Conservation (phyloP, 176 grass and related monocot species). For the Themeda triandra region DNA sequence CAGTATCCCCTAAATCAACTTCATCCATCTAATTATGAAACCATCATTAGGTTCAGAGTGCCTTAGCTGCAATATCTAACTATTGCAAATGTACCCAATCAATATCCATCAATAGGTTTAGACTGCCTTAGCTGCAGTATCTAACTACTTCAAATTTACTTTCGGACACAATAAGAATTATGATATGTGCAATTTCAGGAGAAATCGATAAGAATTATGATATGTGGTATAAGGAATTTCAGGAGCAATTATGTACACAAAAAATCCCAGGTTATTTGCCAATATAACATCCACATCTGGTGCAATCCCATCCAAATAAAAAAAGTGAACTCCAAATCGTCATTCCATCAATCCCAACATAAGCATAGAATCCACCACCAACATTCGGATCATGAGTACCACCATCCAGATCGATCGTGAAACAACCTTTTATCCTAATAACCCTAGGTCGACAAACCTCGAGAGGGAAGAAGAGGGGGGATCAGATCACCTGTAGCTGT, state of each 20-base stretch:
- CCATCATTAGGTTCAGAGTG: not conserved
- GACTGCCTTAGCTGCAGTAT: not conserved
- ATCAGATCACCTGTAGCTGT: conserved; percentile 34
- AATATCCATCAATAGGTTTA: not conserved
- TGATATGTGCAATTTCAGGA: not conserved
- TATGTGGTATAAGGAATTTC: not conserved
- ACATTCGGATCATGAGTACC: not conserved
- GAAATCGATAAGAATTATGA: not conserved
- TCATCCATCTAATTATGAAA: not conserved
- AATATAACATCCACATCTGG: not conserved
- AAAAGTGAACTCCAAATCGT: not conserved
- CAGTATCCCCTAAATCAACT: not conserved
- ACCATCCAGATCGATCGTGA: not conserved
- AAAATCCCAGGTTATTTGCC: not conserved
- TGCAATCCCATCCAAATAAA: not conserved
- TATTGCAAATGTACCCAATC: not conserved
- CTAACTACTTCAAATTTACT: not conserved
- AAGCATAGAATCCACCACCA: not conserved
- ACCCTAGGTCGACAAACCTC: conserved; percentile 14
- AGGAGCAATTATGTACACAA: not conserved
- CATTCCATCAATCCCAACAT: not conserved
- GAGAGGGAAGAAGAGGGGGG: not conserved
- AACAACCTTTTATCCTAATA: not conserved
- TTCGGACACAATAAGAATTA: not conserved
- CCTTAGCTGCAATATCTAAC: not conserved